Conservation (phyloP, 2,329 filamentous ascomycete genomes). For the Arthroderma sp. region DNA sequence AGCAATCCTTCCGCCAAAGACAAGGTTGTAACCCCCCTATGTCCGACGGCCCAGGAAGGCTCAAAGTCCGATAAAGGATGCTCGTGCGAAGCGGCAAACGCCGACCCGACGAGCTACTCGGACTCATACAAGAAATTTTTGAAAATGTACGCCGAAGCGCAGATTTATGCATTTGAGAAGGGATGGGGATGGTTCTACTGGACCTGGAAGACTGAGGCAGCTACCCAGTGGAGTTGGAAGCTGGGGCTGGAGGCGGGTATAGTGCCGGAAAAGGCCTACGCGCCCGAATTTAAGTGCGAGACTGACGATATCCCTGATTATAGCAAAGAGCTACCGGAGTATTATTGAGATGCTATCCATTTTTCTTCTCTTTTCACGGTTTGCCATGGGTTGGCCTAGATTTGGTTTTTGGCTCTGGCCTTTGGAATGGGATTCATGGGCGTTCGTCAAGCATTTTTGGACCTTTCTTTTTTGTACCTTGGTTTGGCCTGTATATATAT, state of each 20-base stretch:
- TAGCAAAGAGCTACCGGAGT: slow-evolving; percentile 26
- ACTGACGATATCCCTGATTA: slow-evolving; percentile 34
- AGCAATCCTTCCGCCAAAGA: slow-evolving; percentile 37
- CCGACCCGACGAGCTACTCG: slow-evolving; percentile 54
- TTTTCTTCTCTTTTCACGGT: too few relatives aligned
- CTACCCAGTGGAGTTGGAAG: slow-evolving; percentile 72
- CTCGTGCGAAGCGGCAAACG: slow-evolving; percentile 63
- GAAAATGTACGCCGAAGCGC: slow-evolving; percentile 80
- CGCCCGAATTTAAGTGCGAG: slow-evolving; percentile 54
- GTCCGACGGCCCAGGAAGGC: slow-evolving; percentile 49
- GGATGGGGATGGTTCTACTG: slow-evolving; percentile 99
- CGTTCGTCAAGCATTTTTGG: too few relatives aligned
- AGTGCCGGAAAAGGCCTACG: slow-evolving; percentile 61
- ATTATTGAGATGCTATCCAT: slow-evolving; percentile 20
- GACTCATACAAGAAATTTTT: slow-evolving; percentile 72
- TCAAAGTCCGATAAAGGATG: slow-evolving; percentile 37
- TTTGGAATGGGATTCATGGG: too few relatives aligned
- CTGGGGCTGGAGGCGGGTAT: slow-evolving; percentile 64
- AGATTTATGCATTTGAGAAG: slow-evolving; percentile 88
- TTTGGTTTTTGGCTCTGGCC: too few relatives aligned
- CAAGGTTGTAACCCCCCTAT: slow-evolving; percentile 56
- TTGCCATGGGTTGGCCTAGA: too few relatives aligned
- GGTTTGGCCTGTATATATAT: too few relatives aligned
- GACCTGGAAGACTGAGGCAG: slow-evolving; percentile 87
- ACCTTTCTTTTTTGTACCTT: too few relatives aligned